Conservation (phyloP, 495 filamentous ascomycete species). For the Daldinia vernicosa region DNA sequence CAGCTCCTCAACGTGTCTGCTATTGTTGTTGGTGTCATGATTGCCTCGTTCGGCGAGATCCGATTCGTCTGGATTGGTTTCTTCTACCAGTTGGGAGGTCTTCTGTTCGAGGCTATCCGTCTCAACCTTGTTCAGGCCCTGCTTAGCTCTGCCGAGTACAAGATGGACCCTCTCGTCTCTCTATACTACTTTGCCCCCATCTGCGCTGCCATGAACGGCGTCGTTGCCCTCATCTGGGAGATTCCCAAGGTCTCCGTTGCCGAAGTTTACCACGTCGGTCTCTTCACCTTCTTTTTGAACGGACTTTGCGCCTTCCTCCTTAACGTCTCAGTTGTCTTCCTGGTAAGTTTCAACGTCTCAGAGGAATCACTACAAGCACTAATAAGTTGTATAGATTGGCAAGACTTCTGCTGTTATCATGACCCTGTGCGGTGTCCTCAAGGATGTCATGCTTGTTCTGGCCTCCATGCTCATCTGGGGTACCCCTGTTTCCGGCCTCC, state of each 20-base stretch:
- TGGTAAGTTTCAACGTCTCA: slow-evolving; percentile 67
- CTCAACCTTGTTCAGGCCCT: slow-evolving; percentile 91
- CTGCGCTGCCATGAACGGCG: slow-evolving; percentile 88
- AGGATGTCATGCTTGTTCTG: slow-evolving; percentile 93
- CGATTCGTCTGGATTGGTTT: slow-evolving; percentile 88
- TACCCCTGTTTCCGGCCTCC: slow-evolving; percentile 79
- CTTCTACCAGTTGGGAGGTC: slow-evolving; percentile 83
- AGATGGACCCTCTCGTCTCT: slow-evolving; percentile 97
- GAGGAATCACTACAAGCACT: slow-evolving; percentile 20
- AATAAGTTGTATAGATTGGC: slow-evolving; percentile 74
- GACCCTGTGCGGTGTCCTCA: slow-evolving; percentile 96
- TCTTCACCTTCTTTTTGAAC: slow-evolving; percentile 79
- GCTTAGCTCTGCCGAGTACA: slow-evolving; percentile 88
- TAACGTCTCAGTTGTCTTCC: slow-evolving; percentile 92
- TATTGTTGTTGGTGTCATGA: slow-evolving; percentile 89
- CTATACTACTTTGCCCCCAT: slow-evolving; percentile 96
- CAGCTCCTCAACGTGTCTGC: slow-evolving; percentile 84
- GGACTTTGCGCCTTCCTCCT: slow-evolving; percentile 85
- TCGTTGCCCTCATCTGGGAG: slow-evolving; percentile 82
- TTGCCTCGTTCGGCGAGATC: slow-evolving; percentile 93
- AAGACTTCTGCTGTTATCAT: slow-evolving; percentile 96
- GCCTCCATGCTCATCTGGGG: slow-evolving; percentile 92
- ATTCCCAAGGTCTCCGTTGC: slow-evolving; percentile 72
- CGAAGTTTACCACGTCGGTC: slow-evolving; percentile 78
- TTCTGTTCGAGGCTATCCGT: slow-evolving; percentile 89